Percentiles rank a stretch among this genome's conserved stretches.
Conservation (phyloP, 208 protist species). For the Wallacemonas sp. region DNA sequence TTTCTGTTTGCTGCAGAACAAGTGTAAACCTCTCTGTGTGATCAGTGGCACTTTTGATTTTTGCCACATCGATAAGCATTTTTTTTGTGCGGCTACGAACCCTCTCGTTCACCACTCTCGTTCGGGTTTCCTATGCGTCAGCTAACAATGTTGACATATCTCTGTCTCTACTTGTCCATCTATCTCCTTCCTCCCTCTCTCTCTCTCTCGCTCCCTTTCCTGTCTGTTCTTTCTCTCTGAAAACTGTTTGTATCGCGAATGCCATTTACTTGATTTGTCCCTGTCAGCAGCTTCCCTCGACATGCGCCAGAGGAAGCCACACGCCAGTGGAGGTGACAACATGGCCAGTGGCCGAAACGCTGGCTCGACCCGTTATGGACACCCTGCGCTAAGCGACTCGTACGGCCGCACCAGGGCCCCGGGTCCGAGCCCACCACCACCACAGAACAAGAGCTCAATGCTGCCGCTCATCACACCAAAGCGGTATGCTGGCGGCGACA, state of each 20-base stretch:
- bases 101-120: too few relatives aligned
- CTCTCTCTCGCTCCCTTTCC: neutral
- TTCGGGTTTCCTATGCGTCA: neutral
- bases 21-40: too few relatives aligned
- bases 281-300: too few relatives aligned
- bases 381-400: conserved; percentile 2
- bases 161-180: neutral
- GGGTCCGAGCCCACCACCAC: neutral
- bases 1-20: too few relatives aligned
- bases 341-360: neutral
- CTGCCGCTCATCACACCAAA: conserved; percentile 19
- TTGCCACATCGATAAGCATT: too few relatives aligned
- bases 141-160: neutral
- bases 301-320: neutral
- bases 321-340: neutral
- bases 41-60: too few relatives aligned
- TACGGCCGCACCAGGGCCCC: conserved; percentile 1
- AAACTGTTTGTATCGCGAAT: too few relatives aligned
- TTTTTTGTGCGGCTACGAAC: too few relatives aligned
- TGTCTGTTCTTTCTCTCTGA: conserved; percentile 6
- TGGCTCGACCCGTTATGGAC: conserved; percentile 5
- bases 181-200: neutral
- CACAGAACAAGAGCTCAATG: conserved; percentile 1
- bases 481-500: neutral
- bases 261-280: too few relatives aligned